Percentiles rank a stretch among this genome's conserved stretches.
These are phyloP conservation scores for Candida golubevii DNA, from an alignment of 805 yeast species.

Conservation along the genomic window DNA sequence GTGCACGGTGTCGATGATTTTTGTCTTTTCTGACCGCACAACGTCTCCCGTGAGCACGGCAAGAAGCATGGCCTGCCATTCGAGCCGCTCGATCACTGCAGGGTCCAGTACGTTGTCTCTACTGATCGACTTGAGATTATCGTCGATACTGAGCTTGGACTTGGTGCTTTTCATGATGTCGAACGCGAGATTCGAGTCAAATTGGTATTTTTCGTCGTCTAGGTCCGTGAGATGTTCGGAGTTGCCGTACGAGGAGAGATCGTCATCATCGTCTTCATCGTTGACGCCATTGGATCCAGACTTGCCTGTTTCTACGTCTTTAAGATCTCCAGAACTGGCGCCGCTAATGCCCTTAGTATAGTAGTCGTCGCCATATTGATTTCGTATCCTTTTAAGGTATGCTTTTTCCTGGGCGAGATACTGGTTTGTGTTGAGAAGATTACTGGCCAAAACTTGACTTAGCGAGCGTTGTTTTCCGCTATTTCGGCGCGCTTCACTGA, in stretches of 20 bases:
- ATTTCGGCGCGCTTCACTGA: slow-evolving; percentile 9
- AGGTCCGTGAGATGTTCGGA: slow-evolving; percentile 34
- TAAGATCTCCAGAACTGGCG: slow-evolving; percentile 20
- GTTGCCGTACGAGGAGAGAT: slow-evolving; percentile 14
- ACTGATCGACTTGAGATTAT: slow-evolving; percentile 34
- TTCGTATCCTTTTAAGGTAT: slow-evolving; percentile 58
- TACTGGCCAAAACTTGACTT: slow-evolving; percentile 15
- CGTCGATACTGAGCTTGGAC: slow-evolving; percentile 22
- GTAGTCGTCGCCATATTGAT: slow-evolving; percentile 63
- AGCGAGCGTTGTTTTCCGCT: slow-evolving; percentile 10
- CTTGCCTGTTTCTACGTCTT: slow-evolving; percentile 7
- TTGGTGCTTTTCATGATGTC: slow-evolving; percentile 30
- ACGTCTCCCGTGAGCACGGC: slow-evolving; percentile 94
- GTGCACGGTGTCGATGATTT: slow-evolving; percentile 50
- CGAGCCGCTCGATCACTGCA: slow-evolving; percentile 68
- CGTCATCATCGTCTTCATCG: slow-evolving; percentile 30
- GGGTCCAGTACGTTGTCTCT: slow-evolving; percentile 41
- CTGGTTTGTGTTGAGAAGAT: slow-evolving; percentile 25
- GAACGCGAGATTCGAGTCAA: slow-evolving; percentile 42
- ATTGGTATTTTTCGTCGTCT: slow-evolving; percentile 44
- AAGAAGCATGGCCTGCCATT: slow-evolving; percentile 93
- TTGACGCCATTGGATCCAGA: slow-evolving; percentile 8
- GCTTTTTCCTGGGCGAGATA: slow-evolving; percentile 63
- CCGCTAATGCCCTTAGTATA: slow-evolving; percentile 62
- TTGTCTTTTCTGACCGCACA: slow-evolving; percentile 82